Evolutionary conservation across 1,284 basidiomycete species (phyloP), one percentile per base, ranked within the genome.

Genomic region (Moniliophthora roreri): DNA sequence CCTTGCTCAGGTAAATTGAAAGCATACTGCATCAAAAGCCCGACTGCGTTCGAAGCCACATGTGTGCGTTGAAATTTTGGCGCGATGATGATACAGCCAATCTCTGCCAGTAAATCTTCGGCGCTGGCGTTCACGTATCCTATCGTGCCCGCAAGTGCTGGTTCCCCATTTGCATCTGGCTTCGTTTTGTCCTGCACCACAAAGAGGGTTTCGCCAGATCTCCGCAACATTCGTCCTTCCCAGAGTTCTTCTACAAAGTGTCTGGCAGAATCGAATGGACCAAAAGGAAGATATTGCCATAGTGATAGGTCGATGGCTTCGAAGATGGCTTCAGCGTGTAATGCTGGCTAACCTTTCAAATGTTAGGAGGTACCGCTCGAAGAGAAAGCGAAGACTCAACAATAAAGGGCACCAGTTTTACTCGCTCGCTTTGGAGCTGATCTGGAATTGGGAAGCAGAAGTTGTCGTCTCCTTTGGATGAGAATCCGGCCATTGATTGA

Each of bases 21-120:
- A 15, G 71, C 66, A 58, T 81, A 84, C 18, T 74, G 75, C 46
- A 89, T 64, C 20, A 90, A 65, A 9, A 89, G 65, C 0, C 82
- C 81, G 32, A 82, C 71, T 0, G 85, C 80, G 62, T 87, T 83
- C 8, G 81, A 75, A 6, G 77, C 72, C 48, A 91, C 78, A 59
- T 87, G 81, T 2, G 82, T 86, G 34, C 81, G 73, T 56, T 87
- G 86, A 65, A 84, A 89, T 1, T 65, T 63, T 2, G 82, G 84
- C 6, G 84, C 70, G 39, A 79, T 74, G 53, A 82, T 61, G 10
- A 81, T 67, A 48, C 65, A 74, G 1, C 75, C 81, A 53, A 87
- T 75, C 58, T 87, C 81, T 3, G 73, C 73, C 47, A 57, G 53
- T 18, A 83, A 69, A 54, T 77, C 62, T 3, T 16, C 36, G 4